Conservation (phyloP, 192 early-diverging fungal genomes). For the Coemansia sp. region DNA sequence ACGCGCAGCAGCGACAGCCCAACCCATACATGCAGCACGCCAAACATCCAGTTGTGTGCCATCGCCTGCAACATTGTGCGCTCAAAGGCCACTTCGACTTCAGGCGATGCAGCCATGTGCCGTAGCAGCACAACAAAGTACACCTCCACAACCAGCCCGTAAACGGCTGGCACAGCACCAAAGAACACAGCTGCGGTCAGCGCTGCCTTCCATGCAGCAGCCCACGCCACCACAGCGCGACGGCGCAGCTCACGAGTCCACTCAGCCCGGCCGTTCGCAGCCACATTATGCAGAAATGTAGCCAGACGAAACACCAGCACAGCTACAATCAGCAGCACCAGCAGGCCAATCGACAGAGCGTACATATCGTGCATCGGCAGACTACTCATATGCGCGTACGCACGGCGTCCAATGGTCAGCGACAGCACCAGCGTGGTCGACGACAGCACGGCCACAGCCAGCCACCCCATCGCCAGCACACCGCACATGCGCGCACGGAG, state of each 20-base stretch:
- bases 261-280: not conserved
- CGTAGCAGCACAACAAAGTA: conserved; percentile 44
- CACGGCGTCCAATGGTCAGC: conserved; percentile 52
- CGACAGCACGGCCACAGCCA: conserved; percentile 36
- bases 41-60: conserved; percentile 45
- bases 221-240: conserved; percentile 16
- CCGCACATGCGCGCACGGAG: conserved; percentile 18
- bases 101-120: conserved; percentile 5
- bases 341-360: conserved; percentile 69
- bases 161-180: conserved; percentile 30
- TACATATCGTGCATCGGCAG: conserved; percentile 75
- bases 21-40: conserved; percentile 34
- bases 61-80: conserved; percentile 30
- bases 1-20: conserved; percentile 25
- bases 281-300: not conserved
- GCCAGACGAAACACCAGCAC: conserved; percentile 13
- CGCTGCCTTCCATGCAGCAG: conserved; percentile 12
- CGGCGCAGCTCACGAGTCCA: conserved; percentile 10
- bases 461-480: conserved; percentile 37
- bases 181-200: conserved; percentile 20
- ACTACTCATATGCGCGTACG: conserved; percentile 24
- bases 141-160: conserved; percentile 39
- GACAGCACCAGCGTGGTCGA: conserved; percentile 55
- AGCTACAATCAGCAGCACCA: conserved; percentile 49
- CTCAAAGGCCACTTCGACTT: conserved; percentile 1